Percentiles rank a stretch among this genome's conserved stretches.
phyloP scores from a whole-genome alignment of 2,329 filamentous ascomycete genomes.

The Ascochyta fabae region DNA sequence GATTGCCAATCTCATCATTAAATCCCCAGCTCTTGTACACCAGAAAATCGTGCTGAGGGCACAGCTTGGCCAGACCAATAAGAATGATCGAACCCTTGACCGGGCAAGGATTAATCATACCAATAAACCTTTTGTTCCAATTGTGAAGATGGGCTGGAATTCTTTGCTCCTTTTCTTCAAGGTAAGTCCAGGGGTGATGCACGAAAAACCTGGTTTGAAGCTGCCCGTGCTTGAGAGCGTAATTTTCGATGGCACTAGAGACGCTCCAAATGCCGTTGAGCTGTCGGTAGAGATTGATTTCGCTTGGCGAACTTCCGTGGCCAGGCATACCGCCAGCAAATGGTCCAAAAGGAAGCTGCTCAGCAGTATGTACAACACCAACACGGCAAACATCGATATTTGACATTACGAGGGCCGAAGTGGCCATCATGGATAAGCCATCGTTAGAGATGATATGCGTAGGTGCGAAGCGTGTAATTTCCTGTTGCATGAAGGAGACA shows the following conservation, averaged over 20 bases:
- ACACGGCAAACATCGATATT: not conserved
- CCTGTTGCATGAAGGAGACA: conserved; percentile 4
- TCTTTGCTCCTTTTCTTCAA: not conserved
- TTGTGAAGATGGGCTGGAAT: not conserved
- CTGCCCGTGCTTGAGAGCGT: conserved; percentile 3
- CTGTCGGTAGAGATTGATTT: not conserved
- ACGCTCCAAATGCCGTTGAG: conserved; percentile 9
- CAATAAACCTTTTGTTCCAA: not conserved
- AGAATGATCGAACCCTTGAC: not conserved
- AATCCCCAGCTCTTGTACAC: conserved; percentile 13
- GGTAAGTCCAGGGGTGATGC: not conserved
- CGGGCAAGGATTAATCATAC: not conserved
- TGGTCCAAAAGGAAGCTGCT: conserved; percentile 12
- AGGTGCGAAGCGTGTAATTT: conserved; percentile 1
- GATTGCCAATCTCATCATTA: not conserved
- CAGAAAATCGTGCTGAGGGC: conserved; percentile 6
- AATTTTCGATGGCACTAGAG: not conserved
- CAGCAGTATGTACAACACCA: conserved; percentile 4
- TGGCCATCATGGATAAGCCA: conserved; percentile 4
- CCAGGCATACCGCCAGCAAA: conserved; percentile 6
- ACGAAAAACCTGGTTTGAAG: not conserved
- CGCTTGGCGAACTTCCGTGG: not conserved
- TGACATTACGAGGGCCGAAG: not conserved
- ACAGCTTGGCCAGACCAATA: not conserved
- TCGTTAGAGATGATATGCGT: conserved; percentile 5